A percentile compares a stretch with the other conserved stretches of the same genome.
Evolutionary conservation across 306 rosid genomes (phyloP).

Genomic region (Cucurbita argyrosperma): DNA sequence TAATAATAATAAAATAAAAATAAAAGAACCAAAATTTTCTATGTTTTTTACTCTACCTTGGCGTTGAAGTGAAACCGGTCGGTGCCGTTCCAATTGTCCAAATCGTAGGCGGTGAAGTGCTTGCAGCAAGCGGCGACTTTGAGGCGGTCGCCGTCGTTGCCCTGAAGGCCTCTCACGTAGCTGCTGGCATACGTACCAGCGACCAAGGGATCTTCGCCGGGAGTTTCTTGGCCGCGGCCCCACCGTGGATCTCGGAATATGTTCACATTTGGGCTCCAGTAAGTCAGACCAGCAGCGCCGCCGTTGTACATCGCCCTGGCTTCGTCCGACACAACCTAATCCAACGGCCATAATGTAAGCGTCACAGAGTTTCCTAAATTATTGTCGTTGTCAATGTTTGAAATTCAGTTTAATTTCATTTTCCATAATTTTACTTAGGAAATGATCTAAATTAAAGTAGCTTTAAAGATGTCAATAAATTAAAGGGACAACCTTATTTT

Average conservation of each 20-base stretch:
- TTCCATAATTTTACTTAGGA: background rate
- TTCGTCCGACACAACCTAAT: slow-evolving; percentile 83
- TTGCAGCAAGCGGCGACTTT: slow-evolving; percentile 90
- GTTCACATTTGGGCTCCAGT: slow-evolving; percentile 93
- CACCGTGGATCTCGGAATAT: slow-evolving; percentile 88
- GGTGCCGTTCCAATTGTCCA: slow-evolving; percentile 69
- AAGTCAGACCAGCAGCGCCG: slow-evolving; percentile 68
- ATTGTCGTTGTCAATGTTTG: too few species aligned
- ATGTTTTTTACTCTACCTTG: slow-evolving; percentile 18
- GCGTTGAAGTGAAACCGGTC: slow-evolving; percentile 91
- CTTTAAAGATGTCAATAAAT: background rate
- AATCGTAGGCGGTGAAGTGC: slow-evolving; percentile 30
- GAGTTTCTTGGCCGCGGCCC: slow-evolving; percentile 31
- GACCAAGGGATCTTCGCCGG: slow-evolving; percentile 83
- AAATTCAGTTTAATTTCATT: too few species aligned
- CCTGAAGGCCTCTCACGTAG: slow-evolving; percentile 70
- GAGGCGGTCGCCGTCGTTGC: slow-evolving; percentile 42
- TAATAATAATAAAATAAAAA: too few species aligned
- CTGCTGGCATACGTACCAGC: slow-evolving; percentile 67
- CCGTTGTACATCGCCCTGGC: slow-evolving; percentile 96
- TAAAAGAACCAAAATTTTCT: background rate
- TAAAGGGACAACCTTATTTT: background rate
- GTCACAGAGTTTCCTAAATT: too few species aligned
- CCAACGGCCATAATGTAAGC: too few species aligned
- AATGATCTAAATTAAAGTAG: background rate